phyloP scores from a whole-genome alignment of 2,329 filamentous ascomycete species.

The Epichloe uncinata region DNA sequence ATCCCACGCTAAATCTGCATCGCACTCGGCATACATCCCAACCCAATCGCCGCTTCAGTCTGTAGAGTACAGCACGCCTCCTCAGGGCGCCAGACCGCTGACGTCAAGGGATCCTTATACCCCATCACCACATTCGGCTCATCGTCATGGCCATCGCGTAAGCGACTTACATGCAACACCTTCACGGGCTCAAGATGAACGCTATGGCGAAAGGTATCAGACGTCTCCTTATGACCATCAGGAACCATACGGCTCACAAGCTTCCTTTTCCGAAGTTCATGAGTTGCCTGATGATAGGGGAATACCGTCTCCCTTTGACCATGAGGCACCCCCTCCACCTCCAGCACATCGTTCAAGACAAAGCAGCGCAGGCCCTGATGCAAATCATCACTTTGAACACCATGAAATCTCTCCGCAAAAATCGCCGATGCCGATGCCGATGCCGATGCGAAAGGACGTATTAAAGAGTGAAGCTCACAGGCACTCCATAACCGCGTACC shows the following conservation, averaged over 20 bases:
- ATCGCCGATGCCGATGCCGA: conserved; percentile 38
- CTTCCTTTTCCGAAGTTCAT: conserved; percentile 19
- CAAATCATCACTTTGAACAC: conserved; percentile 27
- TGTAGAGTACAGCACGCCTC: conserved; percentile 35
- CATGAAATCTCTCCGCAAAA: conserved; percentile 28
- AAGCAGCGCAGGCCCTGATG: conserved; percentile 30
- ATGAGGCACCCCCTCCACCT: conserved; percentile 40
- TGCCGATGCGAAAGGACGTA: conserved; percentile 47
- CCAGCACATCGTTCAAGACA: conserved; percentile 39
- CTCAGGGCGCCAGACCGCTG: conserved; percentile 9
- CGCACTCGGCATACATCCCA: conserved; percentile 28
- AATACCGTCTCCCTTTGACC: conserved; percentile 24
- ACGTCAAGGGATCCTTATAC: conserved; percentile 22
- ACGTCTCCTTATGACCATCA: conserved; percentile 23
- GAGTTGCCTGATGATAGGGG: conserved; percentile 21
- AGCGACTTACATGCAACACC: conserved; percentile 25
- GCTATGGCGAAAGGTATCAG: conserved; percentile 19
- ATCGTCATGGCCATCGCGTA: conserved; percentile 19
- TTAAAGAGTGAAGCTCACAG: conserved; percentile 44
- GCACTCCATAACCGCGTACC: conserved; percentile 35
- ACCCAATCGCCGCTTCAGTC: conserved; percentile 40
- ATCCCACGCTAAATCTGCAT: conserved; percentile 27
- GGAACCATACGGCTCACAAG: conserved; percentile 23
- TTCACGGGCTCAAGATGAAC: conserved; percentile 22
- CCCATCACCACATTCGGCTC: conserved; percentile 17